phyloP scores from a whole-genome alignment of 345 rosid genomes.

The Eucalyptus tenuipes region DNA sequence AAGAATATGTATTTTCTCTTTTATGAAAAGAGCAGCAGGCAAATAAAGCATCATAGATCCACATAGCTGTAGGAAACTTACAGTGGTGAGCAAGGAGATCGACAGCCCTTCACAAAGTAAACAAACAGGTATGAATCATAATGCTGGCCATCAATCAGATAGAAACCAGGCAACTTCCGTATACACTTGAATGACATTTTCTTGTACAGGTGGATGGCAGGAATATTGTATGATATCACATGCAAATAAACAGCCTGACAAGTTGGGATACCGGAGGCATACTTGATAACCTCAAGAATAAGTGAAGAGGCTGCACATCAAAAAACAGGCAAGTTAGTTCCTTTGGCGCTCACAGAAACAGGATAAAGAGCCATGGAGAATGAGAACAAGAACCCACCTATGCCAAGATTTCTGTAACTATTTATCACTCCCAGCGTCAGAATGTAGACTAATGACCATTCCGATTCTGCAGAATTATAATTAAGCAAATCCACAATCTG shows the following conservation, averaged over 20 bases:
- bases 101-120: constrained; percentile 69
- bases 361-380: not conserved
- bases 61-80: constrained; percentile 24
- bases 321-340: constrained; percentile 1
- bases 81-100: constrained; percentile 86
- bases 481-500: constrained; percentile 83
- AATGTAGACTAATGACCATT: constrained; percentile 76
- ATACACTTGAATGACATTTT: constrained; percentile 83
- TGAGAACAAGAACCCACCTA: constrained; percentile 31
- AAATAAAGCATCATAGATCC: not conserved
- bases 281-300: constrained; percentile 66
- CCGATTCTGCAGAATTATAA: constrained; percentile 52
- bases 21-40: not conserved
- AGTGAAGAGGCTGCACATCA: constrained; percentile 57
- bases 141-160: constrained; percentile 68
- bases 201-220: constrained; percentile 77
- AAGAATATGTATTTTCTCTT: not conserved
- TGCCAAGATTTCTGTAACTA: constrained; percentile 68
- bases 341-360: not conserved
- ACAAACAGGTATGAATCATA: constrained; percentile 79
- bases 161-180: constrained; percentile 62
- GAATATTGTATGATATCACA: constrained; percentile 78
- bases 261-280: constrained; percentile 47
- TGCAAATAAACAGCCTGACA: constrained; percentile 91
- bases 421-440: constrained; percentile 87